Percentiles rank a stretch among this genome's conserved stretches.
phyloP scores from a whole-genome alignment of 2,329 filamentous ascomycete genomes.

The Fusarium palustre region DNA sequence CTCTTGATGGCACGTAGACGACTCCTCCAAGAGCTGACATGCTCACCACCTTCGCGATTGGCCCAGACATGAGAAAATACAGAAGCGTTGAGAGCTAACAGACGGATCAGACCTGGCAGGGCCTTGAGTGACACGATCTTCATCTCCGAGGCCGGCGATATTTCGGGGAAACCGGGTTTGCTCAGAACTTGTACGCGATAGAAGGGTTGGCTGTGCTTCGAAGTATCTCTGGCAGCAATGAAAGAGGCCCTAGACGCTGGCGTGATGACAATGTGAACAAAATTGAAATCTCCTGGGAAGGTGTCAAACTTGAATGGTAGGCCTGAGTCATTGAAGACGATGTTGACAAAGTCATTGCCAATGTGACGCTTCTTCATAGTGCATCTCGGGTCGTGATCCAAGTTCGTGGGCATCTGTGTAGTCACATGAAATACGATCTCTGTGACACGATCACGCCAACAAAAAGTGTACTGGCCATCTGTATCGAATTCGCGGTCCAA shows the following conservation, averaged over 20 bases:
- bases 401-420: conserved; percentile 95
- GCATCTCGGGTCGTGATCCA: conserved; percentile 79
- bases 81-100: conserved; percentile 91
- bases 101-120: conserved; percentile 85
- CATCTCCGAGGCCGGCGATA: conserved; percentile 87
- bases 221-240: conserved; percentile 68
- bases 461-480: conserved; percentile 90
- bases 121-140: conserved; percentile 89
- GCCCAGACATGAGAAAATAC: conserved; percentile 95
- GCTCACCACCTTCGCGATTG: conserved; percentile 79
- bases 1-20: conserved; percentile 86
- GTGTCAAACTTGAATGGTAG: conserved; percentile 88
- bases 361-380: conserved; percentile 93
- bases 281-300: conserved; percentile 95
- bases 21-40: conserved; percentile 90
- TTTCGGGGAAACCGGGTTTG: conserved; percentile 88
- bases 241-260: conserved; percentile 85
- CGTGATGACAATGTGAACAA: conserved; percentile 94
- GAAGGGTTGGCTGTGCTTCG: conserved; percentile 65
- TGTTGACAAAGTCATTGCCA: conserved; percentile 97
- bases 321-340: conserved; percentile 98
- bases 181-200: conserved; percentile 92
- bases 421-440: conserved; percentile 96
- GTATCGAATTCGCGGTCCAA: conserved; percentile 80
- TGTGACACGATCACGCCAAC: conserved; percentile 94